Conservation (phyloP, 441 rosid genomes). For the Corymbia citriodora region DNA sequence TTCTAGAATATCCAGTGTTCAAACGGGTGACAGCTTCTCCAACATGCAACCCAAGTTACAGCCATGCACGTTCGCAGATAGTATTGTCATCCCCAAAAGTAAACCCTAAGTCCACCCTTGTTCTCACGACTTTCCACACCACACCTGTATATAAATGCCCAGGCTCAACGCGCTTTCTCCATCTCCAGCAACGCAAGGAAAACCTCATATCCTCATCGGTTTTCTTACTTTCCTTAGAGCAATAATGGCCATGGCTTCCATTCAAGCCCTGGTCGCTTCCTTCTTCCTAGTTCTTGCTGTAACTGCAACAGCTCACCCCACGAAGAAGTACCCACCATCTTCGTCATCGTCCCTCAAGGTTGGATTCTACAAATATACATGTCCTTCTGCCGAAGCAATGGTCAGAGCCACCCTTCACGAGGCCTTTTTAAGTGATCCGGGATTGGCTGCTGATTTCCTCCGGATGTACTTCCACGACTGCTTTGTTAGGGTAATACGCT, state of each 20-base stretch:
- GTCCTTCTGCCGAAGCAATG: not conserved
- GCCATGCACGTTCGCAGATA: not conserved
- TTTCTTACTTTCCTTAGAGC: not conserved
- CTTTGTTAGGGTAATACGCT: not conserved
- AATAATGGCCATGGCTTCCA: not conserved
- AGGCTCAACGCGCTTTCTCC: not conserved
- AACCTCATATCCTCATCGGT: not conserved
- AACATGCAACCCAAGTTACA: not conserved
- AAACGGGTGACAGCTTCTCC: not conserved
- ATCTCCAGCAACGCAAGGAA: not conserved
- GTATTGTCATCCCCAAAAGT: not conserved
- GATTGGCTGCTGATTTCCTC: not conserved
- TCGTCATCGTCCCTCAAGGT: not conserved
- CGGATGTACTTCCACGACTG: not conserved
- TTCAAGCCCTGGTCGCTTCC: not conserved
- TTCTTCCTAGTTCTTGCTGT: not conserved
- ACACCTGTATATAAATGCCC: not conserved
- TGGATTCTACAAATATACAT: not conserved
- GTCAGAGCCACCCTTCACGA: not conserved
- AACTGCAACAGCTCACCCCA: not conserved
- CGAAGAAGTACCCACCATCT: not conserved
- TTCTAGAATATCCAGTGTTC: not conserved
- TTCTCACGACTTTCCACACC: not conserved
- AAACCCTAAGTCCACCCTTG: not conserved
- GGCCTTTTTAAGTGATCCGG: not conserved